Evolutionary conservation across 331 rosid genomes (phyloP).

Genomic region (Acacia concinna): DNA sequence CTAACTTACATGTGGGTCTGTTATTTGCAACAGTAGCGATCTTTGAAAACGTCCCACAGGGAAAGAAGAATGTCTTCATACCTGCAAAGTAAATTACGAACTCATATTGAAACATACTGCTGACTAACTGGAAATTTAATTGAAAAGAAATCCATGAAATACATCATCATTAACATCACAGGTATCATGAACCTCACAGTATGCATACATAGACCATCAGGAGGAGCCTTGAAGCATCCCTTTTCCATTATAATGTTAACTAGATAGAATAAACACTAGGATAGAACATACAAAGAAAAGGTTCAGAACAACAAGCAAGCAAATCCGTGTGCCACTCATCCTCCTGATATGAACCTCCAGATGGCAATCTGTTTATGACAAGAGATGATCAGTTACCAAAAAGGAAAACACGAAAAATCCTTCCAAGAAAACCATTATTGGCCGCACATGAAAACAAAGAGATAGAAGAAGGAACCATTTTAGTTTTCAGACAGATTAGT

Average conservation of each 20-base stretch:
- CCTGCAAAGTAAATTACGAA: slow-evolving; percentile 51
- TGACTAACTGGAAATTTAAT: slow-evolving; percentile 12
- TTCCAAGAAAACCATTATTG: background rate
- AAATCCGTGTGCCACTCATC: slow-evolving; percentile 95
- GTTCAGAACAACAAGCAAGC: slow-evolving; percentile 91
- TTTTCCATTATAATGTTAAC: slow-evolving; percentile 1
- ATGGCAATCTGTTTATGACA: slow-evolving; percentile 57
- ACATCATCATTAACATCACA: background rate
- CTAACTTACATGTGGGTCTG: slow-evolving; percentile 80
- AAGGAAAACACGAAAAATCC: background rate
- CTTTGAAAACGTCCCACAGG: slow-evolving; percentile 89
- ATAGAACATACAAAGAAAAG: slow-evolving; percentile 72
- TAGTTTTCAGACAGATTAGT: background rate
- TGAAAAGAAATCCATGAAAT: background rate
- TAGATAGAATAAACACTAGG: slow-evolving; percentile 9
- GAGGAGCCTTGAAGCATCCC: background rate
- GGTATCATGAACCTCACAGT: slow-evolving; percentile 5
- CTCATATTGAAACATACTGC: background rate
- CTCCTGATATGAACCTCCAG: slow-evolving; percentile 54
- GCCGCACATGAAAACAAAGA: background rate
- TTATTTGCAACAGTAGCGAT: slow-evolving; percentile 79
- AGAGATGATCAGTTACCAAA: slow-evolving; percentile 1
- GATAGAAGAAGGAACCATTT: slow-evolving; percentile 1
- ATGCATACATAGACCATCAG: background rate
- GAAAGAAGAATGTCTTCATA: slow-evolving; percentile 78